phyloP scores from a whole-genome alignment of 1,284 basidiomycete species.

The Melampsora americana region DNA sequence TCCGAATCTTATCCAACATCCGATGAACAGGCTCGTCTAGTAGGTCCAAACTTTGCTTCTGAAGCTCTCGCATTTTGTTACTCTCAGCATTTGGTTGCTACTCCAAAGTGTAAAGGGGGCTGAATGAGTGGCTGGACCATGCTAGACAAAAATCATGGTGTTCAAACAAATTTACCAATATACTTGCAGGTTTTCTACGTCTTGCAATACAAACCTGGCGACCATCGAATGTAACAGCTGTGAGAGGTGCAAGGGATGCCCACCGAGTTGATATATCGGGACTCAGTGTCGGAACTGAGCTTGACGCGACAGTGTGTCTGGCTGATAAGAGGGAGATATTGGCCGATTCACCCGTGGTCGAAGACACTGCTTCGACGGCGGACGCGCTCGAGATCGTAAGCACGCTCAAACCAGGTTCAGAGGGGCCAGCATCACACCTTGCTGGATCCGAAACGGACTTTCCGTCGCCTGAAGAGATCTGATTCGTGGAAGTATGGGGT shows the following conservation, averaged over 20 bases:
- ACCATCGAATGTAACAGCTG: conserved; percentile 2
- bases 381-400: too few relatives aligned
- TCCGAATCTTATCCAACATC: conserved; percentile 33
- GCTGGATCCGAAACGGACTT: neutral
- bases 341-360: too few relatives aligned
- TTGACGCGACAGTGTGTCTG: neutral
- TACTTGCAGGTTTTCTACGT: neutral
- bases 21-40: conserved; percentile 36
- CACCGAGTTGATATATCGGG: neutral
- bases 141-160: conserved; percentile 5
- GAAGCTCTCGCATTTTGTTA: conserved; percentile 5
- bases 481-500: neutral
- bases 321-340: neutral
- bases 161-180: conserved; percentile 21
- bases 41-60: conserved; percentile 43
- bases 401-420: too few relatives aligned
- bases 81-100: neutral
- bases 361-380: too few relatives aligned
- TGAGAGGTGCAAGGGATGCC: conserved; percentile 1
- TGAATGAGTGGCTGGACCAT: neutral
- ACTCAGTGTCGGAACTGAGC: neutral
- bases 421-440: neutral
- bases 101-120: neutral
- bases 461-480: too few relatives aligned
- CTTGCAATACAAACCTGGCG: neutral